phyloP scores from a whole-genome alignment of 176 grass and related monocot species.

The Zea luxurians region DNA sequence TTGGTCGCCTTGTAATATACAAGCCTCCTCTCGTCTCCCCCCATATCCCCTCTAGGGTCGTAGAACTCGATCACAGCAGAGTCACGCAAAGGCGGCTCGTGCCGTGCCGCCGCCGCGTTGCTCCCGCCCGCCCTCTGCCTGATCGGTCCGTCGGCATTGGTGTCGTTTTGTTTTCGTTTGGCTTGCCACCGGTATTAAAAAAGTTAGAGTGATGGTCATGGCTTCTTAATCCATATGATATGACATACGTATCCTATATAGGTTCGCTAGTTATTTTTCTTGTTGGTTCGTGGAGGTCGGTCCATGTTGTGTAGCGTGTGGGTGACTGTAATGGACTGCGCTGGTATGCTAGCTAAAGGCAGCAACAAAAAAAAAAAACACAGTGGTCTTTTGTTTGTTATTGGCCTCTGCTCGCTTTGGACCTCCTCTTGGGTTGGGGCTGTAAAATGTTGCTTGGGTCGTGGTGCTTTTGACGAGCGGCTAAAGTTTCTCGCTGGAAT shows the following conservation, averaged over 20 bases:
- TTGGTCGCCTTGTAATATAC: conserved; percentile 66
- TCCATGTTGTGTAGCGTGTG: conserved; percentile 38
- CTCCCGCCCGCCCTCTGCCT: background rate
- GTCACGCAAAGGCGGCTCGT: background rate
- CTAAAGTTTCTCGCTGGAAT: conserved; percentile 29
- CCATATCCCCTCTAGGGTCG: background rate
- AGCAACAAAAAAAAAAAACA: conserved; percentile 14
- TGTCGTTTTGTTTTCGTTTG: conserved; percentile 48
- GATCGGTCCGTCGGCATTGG: conserved; percentile 10
- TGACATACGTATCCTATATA: conserved; percentile 37
- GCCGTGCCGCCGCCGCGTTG: conserved; percentile 21
- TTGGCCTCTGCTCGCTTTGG: background rate
- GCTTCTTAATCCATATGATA: conserved; percentile 41
- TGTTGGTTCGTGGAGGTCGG: conserved; percentile 29
- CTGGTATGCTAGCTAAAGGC: conserved; percentile 50
- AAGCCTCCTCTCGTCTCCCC: conserved; percentile 21
- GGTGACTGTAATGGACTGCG: conserved; percentile 39
- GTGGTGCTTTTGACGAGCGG: no score
- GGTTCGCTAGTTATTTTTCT: background rate
- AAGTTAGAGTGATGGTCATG: conserved; percentile 49
- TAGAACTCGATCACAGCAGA: conserved; percentile 33
- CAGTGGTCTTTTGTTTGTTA: conserved; percentile 41
- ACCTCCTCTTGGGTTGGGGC: background rate
- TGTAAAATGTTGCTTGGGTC: no score
- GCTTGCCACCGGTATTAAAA: conserved; percentile 43